These are phyloP conservation scores for Colletotrichum viniferum DNA, from an alignment of 2,329 filamentous ascomycete genomes.

Conservation along the genomic window DNA sequence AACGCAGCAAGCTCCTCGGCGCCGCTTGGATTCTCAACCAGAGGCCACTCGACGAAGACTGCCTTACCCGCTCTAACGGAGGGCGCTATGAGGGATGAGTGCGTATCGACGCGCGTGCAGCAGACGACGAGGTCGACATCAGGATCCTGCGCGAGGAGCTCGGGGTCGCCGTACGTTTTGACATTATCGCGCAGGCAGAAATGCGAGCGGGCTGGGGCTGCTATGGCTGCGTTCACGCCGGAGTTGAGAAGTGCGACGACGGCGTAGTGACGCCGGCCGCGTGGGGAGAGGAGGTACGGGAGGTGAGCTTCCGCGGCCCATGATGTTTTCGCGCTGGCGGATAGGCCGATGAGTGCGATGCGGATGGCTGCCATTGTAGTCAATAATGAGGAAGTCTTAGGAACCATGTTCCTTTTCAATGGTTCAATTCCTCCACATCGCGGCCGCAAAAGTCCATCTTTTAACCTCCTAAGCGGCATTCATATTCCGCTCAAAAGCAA, in stretches of 20 bases:
- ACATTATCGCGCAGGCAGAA: slow-evolving; percentile 45
- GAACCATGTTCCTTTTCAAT: too few species aligned
- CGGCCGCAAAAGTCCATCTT: not conserved
- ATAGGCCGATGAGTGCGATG: slow-evolving; percentile 62
- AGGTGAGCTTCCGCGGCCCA: slow-evolving; percentile 64
- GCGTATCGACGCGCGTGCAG: slow-evolving; percentile 58
- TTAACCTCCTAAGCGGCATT: not conserved
- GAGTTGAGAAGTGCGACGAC: slow-evolving; percentile 60
- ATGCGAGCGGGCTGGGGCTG: slow-evolving; percentile 46
- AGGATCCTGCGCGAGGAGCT: slow-evolving; percentile 50
- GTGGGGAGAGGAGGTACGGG: slow-evolving; percentile 59
- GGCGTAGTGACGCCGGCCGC: slow-evolving; percentile 44
- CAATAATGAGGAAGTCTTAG: accelerated
- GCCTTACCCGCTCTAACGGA: slow-evolving; percentile 56
- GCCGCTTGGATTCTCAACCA: slow-evolving; percentile 46
- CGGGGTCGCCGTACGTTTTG: slow-evolving; percentile 53
- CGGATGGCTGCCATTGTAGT: slow-evolving; percentile 41
- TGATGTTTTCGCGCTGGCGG: slow-evolving; percentile 50
- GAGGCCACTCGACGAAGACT: slow-evolving; percentile 63
- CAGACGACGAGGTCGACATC: slow-evolving; percentile 61
- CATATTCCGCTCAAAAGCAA: not conserved
- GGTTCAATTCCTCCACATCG: not conserved
- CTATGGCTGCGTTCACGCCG: slow-evolving; percentile 44
- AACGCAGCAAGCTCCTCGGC: slow-evolving; percentile 42
- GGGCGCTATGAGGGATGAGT: slow-evolving; percentile 48